These are phyloP conservation scores for Serendipita vermifera DNA, from an alignment of 768 basidiomycete genomes.

Conservation along the genomic window DNA sequence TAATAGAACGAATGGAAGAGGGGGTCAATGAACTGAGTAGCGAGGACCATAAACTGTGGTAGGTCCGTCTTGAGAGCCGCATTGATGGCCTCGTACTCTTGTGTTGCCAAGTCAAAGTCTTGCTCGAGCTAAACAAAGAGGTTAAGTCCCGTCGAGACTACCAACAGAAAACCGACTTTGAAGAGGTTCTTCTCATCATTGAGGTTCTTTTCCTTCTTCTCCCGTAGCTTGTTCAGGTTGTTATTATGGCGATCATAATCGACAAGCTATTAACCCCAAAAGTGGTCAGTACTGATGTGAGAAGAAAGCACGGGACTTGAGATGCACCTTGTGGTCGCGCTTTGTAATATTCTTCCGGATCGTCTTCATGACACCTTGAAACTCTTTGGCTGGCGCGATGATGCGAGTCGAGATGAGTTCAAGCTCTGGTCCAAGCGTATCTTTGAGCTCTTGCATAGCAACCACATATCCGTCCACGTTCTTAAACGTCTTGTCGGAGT, in stretches of 20 bases:
- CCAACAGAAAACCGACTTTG: constrained; percentile 43
- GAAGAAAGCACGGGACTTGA: no score
- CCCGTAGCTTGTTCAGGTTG: constrained; percentile 83
- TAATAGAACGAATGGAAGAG: constrained; percentile 99
- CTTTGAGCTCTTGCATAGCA: constrained; percentile 69
- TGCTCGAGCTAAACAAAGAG: constrained; percentile 58
- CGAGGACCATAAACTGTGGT: constrained; percentile 79
- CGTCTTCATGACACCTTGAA: constrained; percentile 71
- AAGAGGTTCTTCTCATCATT: constrained; percentile 95
- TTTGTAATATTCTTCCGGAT: constrained; percentile 93
- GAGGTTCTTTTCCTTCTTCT: constrained; percentile 96
- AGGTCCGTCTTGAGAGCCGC: constrained; percentile 80
- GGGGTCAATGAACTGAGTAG: constrained; percentile 86
- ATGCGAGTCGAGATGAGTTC: constrained; percentile 87
- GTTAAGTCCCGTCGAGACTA: background rate
- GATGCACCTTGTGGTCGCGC: constrained; percentile 93
- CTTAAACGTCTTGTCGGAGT: constrained; percentile 59
- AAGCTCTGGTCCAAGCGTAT: constrained; percentile 73
- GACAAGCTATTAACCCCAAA: constrained; percentile 39
- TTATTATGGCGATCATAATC: constrained; percentile 98
- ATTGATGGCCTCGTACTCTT: constrained; percentile 91
- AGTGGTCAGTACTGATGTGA: no score
- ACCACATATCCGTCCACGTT: constrained; percentile 61
- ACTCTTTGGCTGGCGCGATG: constrained; percentile 74
- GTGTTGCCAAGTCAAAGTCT: constrained; percentile 85